phyloP scores from a whole-genome alignment of 2,329 filamentous ascomycete genomes.

The Xylaria sp. region DNA sequence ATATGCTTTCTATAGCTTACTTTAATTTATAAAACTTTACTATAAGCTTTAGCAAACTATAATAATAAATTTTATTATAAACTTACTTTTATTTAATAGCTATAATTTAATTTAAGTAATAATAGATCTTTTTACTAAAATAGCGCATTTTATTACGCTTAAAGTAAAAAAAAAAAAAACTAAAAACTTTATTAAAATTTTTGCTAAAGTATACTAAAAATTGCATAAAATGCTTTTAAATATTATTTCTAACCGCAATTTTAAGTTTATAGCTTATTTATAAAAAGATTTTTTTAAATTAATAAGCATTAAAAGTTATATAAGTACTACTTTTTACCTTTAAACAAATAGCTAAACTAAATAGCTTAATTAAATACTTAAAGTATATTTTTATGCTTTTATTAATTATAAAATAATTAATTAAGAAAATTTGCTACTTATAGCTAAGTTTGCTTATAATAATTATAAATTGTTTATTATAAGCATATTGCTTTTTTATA shows the following conservation, averaged over 20 bases:
- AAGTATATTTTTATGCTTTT: not conserved
- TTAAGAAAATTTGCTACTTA: not conserved
- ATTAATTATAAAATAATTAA: slow-evolving; percentile 3
- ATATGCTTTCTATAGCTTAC: not conserved
- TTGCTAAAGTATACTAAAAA: not conserved
- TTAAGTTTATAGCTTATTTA: not conserved
- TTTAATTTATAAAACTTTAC: too few species aligned
- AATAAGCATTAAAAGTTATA: not conserved
- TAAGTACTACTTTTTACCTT: not conserved
- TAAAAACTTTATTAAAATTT: not conserved
- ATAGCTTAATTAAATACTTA: not conserved
- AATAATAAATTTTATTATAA: slow-evolving; percentile 1
- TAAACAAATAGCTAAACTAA: not conserved
- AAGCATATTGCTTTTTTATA: not conserved
- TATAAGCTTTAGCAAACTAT: not conserved
- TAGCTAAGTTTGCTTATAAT: not conserved
- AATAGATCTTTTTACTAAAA: not conserved
- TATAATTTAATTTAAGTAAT: not conserved
- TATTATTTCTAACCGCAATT: not conserved
- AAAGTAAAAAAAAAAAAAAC: not conserved
- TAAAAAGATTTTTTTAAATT: not conserved
- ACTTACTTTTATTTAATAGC: not conserved
- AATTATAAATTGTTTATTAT: not conserved
- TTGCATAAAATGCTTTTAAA: not conserved
- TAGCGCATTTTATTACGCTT: too few species aligned